phyloP scores from a whole-genome alignment of 2,329 filamentous ascomycete genomes.

The Phyllosticta citribraziliensis region DNA sequence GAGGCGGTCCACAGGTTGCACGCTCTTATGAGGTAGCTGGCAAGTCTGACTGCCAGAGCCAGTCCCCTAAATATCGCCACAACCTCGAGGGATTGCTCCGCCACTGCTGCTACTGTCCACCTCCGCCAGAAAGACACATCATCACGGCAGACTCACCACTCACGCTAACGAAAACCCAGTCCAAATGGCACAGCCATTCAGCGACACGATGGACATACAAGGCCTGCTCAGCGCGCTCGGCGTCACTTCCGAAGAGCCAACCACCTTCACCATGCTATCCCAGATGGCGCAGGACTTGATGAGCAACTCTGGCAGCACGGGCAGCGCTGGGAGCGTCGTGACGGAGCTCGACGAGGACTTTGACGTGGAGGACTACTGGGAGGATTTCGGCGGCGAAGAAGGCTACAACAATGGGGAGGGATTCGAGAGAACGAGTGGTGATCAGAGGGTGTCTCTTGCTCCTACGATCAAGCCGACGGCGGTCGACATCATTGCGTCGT shows the following conservation, averaged over 20 bases:
- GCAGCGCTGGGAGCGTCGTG: background rate
- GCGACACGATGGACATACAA: background rate
- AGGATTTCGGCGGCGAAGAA: background rate
- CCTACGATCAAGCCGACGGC: background rate
- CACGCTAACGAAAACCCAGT: too few species aligned
- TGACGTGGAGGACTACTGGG: background rate
- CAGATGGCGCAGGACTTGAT: background rate
- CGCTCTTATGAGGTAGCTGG: too few species aligned
- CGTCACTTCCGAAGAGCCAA: background rate
- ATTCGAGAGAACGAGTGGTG: background rate
- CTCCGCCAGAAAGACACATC: too few species aligned
- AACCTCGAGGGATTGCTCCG: too few species aligned
- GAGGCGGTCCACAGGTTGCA: too few species aligned
- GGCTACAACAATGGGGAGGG: background rate
- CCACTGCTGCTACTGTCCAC: too few species aligned
- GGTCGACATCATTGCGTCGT: background rate
- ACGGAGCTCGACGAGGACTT: background rate
- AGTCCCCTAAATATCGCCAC: too few species aligned
- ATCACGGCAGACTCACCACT: too few species aligned
- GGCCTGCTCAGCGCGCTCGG: background rate
- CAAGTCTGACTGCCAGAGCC: too few species aligned
- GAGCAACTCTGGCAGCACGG: background rate
- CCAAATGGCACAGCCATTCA: too few species aligned
- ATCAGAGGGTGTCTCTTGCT: background rate
- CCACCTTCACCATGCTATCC: background rate